Evolutionary conservation across 495 filamentous ascomycete species (phyloP).

Genomic region (Lasiosphaeris hirsuta): DNA sequence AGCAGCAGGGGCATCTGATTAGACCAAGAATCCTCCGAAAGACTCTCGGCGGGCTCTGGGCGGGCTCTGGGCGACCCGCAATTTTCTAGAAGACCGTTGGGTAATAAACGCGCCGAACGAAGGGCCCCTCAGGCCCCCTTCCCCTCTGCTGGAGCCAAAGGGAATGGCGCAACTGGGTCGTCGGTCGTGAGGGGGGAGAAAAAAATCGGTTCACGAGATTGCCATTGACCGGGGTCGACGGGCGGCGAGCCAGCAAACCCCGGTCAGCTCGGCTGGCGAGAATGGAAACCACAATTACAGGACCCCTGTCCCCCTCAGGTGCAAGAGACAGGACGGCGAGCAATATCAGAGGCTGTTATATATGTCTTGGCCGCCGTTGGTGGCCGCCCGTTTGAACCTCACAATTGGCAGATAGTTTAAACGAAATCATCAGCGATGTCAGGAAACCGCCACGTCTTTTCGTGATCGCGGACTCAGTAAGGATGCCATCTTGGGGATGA

Average conservation of each 20-base stretch:
- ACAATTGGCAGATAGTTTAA: constrained; percentile 27
- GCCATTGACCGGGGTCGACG: constrained; percentile 29
- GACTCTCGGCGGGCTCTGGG: constrained; percentile 25
- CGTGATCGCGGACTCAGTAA: constrained; percentile 1
- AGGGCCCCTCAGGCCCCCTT: constrained; percentile 15
- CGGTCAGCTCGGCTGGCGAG: constrained; percentile 47
- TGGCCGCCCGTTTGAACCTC: constrained; percentile 22
- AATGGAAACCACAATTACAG: constrained; percentile 31
- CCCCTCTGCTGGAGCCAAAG: constrained; percentile 11
- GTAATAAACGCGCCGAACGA: constrained; percentile 40
- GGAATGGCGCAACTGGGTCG: constrained; percentile 38
- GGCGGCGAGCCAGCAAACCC: constrained; percentile 24
- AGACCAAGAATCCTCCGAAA: constrained; percentile 47
- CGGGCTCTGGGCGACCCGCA: constrained; percentile 32
- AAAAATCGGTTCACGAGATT: constrained; percentile 39
- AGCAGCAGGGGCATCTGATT: constrained; percentile 39
- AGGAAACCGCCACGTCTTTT: constrained; percentile 9
- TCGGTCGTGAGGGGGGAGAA: constrained; percentile 18
- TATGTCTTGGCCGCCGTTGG: constrained; percentile 23
- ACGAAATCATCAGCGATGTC: constrained; percentile 27
- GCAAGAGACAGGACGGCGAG: constrained; percentile 11
- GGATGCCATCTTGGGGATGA: constrained; percentile 1
- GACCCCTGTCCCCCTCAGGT: constrained; percentile 8
- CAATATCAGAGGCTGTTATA: constrained; percentile 30
- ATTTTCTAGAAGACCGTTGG: constrained; percentile 50